Evolutionary conservation across 1,139 yeast genomes (phyloP).

Genomic region (Kodamaea sp.): DNA sequence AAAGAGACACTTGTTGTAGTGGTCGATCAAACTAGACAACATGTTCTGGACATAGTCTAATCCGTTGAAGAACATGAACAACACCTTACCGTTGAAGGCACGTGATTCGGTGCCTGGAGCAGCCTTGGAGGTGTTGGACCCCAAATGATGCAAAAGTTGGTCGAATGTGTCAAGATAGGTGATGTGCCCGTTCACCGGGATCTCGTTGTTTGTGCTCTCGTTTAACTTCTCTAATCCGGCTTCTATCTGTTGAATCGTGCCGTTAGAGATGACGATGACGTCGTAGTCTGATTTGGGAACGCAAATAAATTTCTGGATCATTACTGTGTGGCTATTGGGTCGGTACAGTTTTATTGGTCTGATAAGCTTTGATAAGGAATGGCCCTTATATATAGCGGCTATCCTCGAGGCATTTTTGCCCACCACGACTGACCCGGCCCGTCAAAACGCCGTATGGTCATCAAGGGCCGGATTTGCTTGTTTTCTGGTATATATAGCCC

Average conservation of each 20-base stretch:
- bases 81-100: constrained; percentile 31
- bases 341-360: constrained; percentile 17
- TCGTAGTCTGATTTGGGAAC: constrained; percentile 37
- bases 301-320: constrained; percentile 42
- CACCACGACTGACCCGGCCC: constrained; percentile 8
- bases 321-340: constrained; percentile 10
- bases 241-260: constrained; percentile 34
- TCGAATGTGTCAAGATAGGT: constrained; percentile 31
- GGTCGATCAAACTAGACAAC: constrained; percentile 33
- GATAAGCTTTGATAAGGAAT: constrained; percentile 14
- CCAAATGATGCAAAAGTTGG: constrained; percentile 22
- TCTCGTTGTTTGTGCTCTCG: constrained; percentile 25
- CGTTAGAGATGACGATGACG: constrained; percentile 38
- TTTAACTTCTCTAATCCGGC: constrained; percentile 27
- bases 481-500: constrained; percentile 1
- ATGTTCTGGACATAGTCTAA: constrained; percentile 34
- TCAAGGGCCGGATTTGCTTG: background rate
- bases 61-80: constrained; percentile 45
- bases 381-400: constrained; percentile 5
- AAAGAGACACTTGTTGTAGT: constrained; percentile 15
- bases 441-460: constrained; percentile 6
- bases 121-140: constrained; percentile 3
- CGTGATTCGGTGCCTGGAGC: constrained; percentile 4
- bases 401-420: constrained; percentile 9
- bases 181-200: constrained; percentile 28